Percentiles rank a stretch among this genome's conserved stretches.
These are phyloP conservation scores for Gossypium raimondii DNA, from an alignment of 345 rosid species.

Conservation along the genomic window DNA sequence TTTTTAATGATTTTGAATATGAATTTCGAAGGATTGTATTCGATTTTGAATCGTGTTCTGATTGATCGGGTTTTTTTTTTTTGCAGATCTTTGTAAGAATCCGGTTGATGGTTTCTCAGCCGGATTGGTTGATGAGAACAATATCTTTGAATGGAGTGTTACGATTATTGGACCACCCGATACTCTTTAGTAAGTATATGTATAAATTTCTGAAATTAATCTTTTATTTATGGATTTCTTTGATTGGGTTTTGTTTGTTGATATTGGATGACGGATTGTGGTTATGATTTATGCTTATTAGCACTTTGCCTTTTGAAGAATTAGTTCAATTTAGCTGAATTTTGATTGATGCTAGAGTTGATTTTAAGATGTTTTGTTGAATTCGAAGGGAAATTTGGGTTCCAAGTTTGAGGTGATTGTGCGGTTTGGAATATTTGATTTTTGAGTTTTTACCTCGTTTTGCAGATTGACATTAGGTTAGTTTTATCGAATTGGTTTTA, in stretches of 20 bases:
- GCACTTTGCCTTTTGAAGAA: not conserved
- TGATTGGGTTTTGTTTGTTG: conserved; percentile 5
- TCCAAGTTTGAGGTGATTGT: conserved; percentile 7
- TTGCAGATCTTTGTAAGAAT: conserved; percentile 93
- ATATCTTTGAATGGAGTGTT: conserved; percentile 94
- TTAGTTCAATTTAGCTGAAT: not conserved
- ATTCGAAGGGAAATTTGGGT: not conserved
- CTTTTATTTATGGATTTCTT: conserved; percentile 5
- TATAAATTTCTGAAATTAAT: not conserved
- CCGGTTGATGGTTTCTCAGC: conserved; percentile 98
- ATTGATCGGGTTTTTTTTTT: conserved; percentile 17
- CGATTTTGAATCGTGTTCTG: conserved; percentile 14
- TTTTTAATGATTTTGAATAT: not conserved
- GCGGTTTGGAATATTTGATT: not conserved
- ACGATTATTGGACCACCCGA: conserved; percentile 85
- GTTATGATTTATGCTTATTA: not conserved
- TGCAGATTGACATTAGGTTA: not conserved
- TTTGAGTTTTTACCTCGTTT: not conserved
- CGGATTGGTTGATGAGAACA: conserved; percentile 86
- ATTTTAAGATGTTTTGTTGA: not conserved
- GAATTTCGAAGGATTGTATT: not conserved
- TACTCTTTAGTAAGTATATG: conserved; percentile 58
- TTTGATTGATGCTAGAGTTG: not conserved
- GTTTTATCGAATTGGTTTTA: not conserved
- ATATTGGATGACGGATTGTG: conserved; percentile 10